Evolutionary conservation across 2,329 filamentous ascomycete species (phyloP).

Genomic region (Monilinia laxa): DNA sequence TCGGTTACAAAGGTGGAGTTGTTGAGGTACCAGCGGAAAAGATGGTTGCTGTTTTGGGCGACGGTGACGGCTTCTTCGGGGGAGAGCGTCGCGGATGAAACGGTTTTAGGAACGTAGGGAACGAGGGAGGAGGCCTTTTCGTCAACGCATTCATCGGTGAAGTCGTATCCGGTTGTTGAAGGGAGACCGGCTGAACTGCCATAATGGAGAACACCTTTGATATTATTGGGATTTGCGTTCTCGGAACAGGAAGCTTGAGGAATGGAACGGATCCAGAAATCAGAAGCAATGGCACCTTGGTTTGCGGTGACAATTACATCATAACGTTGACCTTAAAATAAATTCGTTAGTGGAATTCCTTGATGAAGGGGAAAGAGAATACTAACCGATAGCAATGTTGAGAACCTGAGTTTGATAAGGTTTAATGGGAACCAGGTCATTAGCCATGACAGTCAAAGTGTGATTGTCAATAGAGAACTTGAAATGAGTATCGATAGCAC

Average conservation of each 20-base stretch:
- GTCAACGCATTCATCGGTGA: conserved; percentile 37
- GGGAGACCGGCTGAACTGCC: conserved; percentile 45
- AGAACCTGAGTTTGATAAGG: conserved; percentile 44
- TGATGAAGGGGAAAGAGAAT: background rate
- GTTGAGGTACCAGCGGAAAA: conserved; percentile 52
- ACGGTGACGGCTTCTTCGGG: conserved; percentile 33
- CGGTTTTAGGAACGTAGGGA: conserved; percentile 30
- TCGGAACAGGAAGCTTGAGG: conserved; percentile 56
- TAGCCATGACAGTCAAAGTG: conserved; percentile 62
- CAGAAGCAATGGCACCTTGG: conserved; percentile 41
- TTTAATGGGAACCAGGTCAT: conserved; percentile 49
- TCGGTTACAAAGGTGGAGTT: conserved; percentile 48
- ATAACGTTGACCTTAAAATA: conserved; percentile 44
- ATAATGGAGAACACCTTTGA: conserved; percentile 49
- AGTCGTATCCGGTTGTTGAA: conserved; percentile 32
- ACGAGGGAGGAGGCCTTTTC: conserved; percentile 35
- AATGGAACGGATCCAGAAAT: conserved; percentile 60
- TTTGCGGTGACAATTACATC: conserved; percentile 48
- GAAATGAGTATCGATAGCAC: conserved; percentile 45
- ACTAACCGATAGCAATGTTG: conserved; percentile 53
- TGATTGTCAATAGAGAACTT: conserved; percentile 49
- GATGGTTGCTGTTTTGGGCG: conserved; percentile 31
- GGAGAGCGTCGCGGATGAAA: conserved; percentile 24
- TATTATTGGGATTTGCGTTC: conserved; percentile 51
- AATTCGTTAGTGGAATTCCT: background rate